Conservation (phyloP, 2,329 filamentous ascomycete genomes). For the Delphinella strobiligena region DNA sequence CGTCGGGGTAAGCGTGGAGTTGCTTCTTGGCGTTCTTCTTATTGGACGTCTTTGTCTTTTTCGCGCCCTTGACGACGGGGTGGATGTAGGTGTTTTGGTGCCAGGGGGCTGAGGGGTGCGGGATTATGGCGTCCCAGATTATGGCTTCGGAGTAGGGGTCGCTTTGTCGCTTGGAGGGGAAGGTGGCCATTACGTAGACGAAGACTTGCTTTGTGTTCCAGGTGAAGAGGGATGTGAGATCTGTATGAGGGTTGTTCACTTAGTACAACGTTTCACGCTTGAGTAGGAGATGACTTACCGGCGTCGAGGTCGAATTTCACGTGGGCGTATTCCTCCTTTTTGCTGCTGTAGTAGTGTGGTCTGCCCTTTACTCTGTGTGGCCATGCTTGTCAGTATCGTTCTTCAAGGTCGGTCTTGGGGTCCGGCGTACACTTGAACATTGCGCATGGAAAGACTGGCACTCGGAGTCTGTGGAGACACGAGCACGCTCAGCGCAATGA, state of each 20-base stretch:
- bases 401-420: background rate
- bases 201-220: slow-evolving; percentile 99
- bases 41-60: slow-evolving; percentile 13
- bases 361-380: slow-evolving; percentile 65
- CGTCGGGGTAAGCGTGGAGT: slow-evolving; percentile 19
- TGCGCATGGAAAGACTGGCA: slow-evolving; percentile 53
- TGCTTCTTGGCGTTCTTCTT: slow-evolving; percentile 12
- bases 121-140: slow-evolving; percentile 94
- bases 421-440: slow-evolving; percentile 67
- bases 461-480: slow-evolving; percentile 55
- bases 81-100: slow-evolving; percentile 40
- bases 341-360: slow-evolving; percentile 88
- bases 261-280: slow-evolving; percentile 8
- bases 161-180: slow-evolving; percentile 30
- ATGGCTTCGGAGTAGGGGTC: slow-evolving; percentile 52
- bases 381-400: background rate
- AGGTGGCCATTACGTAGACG: slow-evolving; percentile 80
- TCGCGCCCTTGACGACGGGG: slow-evolving; percentile 48
- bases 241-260: slow-evolving; percentile 25
- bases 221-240: slow-evolving; percentile 85
- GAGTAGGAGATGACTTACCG: slow-evolving; percentile 26
- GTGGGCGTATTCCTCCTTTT: slow-evolving; percentile 91
- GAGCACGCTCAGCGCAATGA: slow-evolving; percentile 74
- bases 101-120: slow-evolving; percentile 49
- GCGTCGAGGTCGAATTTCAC: slow-evolving; percentile 88